A percentile compares a stretch with the other conserved stretches of the same genome.
These are phyloP conservation scores for Silene uniflora DNA, from an alignment of 148 eudicot species.

Conservation along the genomic window DNA sequence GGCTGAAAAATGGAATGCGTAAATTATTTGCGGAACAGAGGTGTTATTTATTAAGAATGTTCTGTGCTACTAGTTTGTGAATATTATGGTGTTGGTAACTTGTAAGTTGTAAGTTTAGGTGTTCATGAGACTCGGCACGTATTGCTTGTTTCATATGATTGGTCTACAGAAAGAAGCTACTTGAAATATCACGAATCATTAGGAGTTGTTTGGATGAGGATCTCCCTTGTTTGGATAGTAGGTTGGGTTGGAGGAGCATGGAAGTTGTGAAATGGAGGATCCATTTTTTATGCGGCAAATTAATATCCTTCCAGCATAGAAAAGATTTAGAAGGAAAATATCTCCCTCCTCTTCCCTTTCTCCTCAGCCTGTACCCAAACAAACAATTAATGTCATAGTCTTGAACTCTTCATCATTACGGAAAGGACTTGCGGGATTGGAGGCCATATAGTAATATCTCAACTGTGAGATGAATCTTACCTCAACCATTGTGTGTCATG, in stretches of 20 bases:
- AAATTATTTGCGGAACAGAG: too few relatives aligned
- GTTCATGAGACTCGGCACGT: not conserved
- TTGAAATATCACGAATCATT: not conserved
- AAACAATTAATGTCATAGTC: not conserved
- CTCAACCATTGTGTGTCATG: not conserved
- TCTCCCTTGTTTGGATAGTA: not conserved
- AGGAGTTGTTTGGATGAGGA: not conserved
- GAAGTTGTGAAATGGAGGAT: not conserved
- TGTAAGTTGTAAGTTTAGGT: constrained; percentile 11
- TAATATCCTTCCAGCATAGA: not conserved
- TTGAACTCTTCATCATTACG: not conserved
- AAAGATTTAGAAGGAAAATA: not conserved
- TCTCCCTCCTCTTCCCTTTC: not conserved
- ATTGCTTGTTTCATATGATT: not conserved
- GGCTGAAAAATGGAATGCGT: too few relatives aligned
- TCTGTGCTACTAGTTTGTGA: not conserved
- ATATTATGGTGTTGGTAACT: not conserved
- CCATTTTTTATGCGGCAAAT: not conserved
- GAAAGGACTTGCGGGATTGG: not conserved
- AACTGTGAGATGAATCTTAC: not conserved
- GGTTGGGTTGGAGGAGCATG: not conserved
- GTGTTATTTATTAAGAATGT: too few relatives aligned
- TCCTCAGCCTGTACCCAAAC: not conserved
- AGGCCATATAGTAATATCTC: not conserved
- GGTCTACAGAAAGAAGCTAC: not conserved